Evolutionary conservation across 306 rosid species (phyloP), one percentile per base, ranked within the genome.

Genomic region (Urtica urens): DNA sequence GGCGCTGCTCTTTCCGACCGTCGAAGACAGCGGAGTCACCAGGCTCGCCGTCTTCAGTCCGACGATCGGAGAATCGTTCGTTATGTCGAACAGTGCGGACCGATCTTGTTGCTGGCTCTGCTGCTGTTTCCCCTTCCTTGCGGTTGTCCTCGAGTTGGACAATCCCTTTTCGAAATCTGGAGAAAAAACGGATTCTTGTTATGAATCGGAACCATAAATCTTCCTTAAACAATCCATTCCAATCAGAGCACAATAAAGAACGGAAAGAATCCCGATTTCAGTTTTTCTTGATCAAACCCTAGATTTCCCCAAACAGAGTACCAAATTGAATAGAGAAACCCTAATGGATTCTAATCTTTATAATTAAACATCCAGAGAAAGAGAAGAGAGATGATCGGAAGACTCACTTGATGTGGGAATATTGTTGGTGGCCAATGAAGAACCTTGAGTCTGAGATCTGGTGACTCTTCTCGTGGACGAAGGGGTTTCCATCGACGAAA

Each of bases 11-110:
- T 73, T 73, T 49, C 74, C 83, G 20, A 29, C 66, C 10, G 57
- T 40, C 8, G 69, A 52, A 0, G 86, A 81, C 3, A 68, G 53
- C 0, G 96, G 96, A 1, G 96, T 85, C 56, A 55, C 78, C 5
- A 76, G 16, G 18, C 66, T 68, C 2, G 66, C 76, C 23, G 25
- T 60, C 0, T 95, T 94, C 7, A 85, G 60, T n/a, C 99, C 96
- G 26, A 85, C 96, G 0, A 92, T 92, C 0, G 96, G 96, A 7
- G 96, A 88, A 57, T 81, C 96, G 13, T 88, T 88, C 10, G 96
- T 88, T 57, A 88, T 74, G 17, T 88, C 96, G 14, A 85, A 14
- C 2, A 88, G 71, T 0, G 70, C 86, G 0, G 79, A 71, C 10
- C 93, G 77, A 48, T 87, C 95, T 57, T 74, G 66, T 21, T 55